Evolutionary conservation across 768 basidiomycete species (phyloP).

Genomic region (Termitomyces sp.): DNA sequence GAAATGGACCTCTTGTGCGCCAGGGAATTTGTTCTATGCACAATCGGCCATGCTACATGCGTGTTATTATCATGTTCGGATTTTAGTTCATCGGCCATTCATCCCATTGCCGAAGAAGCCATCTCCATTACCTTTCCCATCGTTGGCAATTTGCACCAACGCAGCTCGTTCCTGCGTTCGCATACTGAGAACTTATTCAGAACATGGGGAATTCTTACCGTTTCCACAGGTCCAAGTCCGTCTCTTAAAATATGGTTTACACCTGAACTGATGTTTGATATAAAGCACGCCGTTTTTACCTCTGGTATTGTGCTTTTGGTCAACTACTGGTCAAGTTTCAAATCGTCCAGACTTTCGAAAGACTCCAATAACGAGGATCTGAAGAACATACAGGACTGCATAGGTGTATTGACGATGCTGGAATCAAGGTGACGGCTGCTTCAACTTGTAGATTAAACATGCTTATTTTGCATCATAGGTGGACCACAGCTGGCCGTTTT

Average conservation of each 20-base stretch:
- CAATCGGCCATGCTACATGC: conserved; percentile 54
- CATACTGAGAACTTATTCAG: conserved; percentile 51
- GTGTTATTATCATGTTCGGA: conserved; percentile 50
- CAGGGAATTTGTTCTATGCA: conserved; percentile 37
- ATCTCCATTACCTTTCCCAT: conserved; percentile 39
- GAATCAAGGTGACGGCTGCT: conserved; percentile 31
- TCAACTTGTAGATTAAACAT: background rate
- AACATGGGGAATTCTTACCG: conserved; percentile 24
- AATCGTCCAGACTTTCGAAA: conserved; percentile 32
- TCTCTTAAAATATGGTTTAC: no score
- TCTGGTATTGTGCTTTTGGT: conserved; percentile 55
- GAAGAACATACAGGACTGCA: conserved; percentile 55
- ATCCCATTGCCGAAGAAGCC: conserved; percentile 60
- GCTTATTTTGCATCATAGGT: conserved; percentile 23
- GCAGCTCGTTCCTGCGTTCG: conserved; percentile 73
- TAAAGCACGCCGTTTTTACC: conserved; percentile 32
- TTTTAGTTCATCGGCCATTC: conserved; percentile 75
- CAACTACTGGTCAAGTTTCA: conserved; percentile 61
- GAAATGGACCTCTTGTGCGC: conserved; percentile 30
- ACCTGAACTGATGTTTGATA: conserved; percentile 4
- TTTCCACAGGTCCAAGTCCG: conserved; percentile 36
- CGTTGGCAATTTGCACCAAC: conserved; percentile 79
- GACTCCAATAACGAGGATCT: conserved; percentile 45
- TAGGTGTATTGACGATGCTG: conserved; percentile 43
- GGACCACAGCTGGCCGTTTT: conserved; percentile 38